Evolutionary conservation across 108 stramenopile species (phyloP), one percentile per base, ranked within the genome.

Genomic region (Parietichytrium sp.): DNA sequence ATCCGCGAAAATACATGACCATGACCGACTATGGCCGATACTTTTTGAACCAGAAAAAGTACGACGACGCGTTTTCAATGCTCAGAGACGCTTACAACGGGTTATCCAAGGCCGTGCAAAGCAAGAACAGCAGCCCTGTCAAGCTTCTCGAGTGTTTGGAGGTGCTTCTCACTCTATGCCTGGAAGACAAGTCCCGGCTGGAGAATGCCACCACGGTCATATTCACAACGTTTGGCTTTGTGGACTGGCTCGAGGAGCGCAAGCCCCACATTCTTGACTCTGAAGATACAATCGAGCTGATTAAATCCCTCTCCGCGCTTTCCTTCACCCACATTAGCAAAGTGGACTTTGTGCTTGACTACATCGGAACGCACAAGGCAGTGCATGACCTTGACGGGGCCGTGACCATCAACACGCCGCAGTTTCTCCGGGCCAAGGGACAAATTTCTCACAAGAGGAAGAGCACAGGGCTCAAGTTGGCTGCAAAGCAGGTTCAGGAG

Each of bases 101-200:
- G 15, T 23, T 72, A 16, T n/a, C 23, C 20, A 31, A 42, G 36
- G 36, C 7, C 15, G 55, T 42, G 20, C 16, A 72, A n/a, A 23
- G 12, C n/a, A 4, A 15, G 4, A 38, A 38, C 38, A 6, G 7
- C 4, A 18, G 42, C 38, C 36, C 55, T n/a, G 18, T 18, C 4
- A 72, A 31, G 29, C 30, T 72, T 16, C 55, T 72, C 55, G 55
- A 72, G 55, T 72, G 55, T 23, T 4, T 42, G 38, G 10, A 42
- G 29, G 55, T 42, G 38, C 33, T 72, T 30, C 8, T 72, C 15
- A 31, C 8, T 12, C 55, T 72, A n/a, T 16, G 20, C 15, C 54
- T 13, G 16, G n/a, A 54, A 13, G 23, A 25, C n/a, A n/a, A 54
- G 13, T 13, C 16, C 26, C 27, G 27, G 23, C 16, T 15, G 16